A percentile compares a stretch with the other conserved stretches of the same genome.
phyloP scores from a whole-genome alignment of 108 stramenopile genomes.

The Parietichytrium sp. region DNA sequence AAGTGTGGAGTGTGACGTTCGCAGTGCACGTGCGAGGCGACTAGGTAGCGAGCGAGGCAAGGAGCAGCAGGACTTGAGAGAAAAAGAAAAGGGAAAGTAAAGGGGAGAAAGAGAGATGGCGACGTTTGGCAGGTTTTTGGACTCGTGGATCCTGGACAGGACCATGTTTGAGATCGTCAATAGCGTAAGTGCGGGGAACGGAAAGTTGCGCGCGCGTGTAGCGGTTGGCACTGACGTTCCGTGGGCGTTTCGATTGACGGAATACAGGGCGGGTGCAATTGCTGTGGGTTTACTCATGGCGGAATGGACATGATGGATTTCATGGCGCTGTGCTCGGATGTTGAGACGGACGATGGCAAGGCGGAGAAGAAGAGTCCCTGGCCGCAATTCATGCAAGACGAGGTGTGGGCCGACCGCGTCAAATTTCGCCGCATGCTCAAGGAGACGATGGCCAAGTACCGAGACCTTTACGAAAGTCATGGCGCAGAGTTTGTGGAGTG shows the following conservation, averaged over 20 bases:
- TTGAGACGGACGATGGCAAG: slow-evolving; percentile 10
- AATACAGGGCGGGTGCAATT: slow-evolving; percentile 34
- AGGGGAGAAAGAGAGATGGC: neutral
- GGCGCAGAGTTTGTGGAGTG: slow-evolving; percentile 8
- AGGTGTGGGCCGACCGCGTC: slow-evolving; percentile 38
- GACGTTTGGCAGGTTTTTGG: neutral
- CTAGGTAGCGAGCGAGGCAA: too few species aligned
- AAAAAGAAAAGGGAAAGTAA: too few species aligned
- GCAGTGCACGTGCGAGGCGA: too few species aligned
- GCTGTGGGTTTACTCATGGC: slow-evolving; percentile 32
- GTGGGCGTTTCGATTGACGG: too few species aligned
- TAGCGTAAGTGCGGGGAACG: too few species aligned
- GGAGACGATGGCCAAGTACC: slow-evolving; percentile 23
- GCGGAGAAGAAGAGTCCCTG: neutral
- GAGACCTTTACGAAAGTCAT: slow-evolving; percentile 8
- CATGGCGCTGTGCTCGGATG: slow-evolving; percentile 25
- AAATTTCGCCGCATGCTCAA: slow-evolving; percentile 25
- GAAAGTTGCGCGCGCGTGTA: too few species aligned
- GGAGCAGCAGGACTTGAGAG: too few species aligned
- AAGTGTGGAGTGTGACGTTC: too few species aligned
- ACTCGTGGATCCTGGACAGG: slow-evolving; percentile 24
- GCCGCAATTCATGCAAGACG: slow-evolving; percentile 35
- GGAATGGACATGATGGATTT: slow-evolving; percentile 36
- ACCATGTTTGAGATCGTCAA: slow-evolving; percentile 19
- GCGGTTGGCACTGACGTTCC: too few species aligned